Base-by-base conservation (phyloP, 805 yeast genomes). In the Schwanniomyces sp. region DNA sequence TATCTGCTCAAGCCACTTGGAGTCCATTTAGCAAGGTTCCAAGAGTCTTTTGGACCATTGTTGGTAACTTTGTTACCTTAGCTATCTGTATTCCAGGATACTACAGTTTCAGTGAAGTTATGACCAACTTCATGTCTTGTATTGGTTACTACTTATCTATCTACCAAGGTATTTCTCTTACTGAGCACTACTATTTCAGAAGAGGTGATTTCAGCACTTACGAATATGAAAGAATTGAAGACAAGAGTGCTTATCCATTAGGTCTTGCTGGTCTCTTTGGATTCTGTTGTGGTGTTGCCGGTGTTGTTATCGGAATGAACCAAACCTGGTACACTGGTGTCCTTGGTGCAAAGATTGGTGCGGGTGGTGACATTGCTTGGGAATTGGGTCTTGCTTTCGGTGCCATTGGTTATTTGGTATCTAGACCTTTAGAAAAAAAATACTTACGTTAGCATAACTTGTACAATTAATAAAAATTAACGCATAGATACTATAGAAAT, bases 111-210 rank as follows among this genome's bases (percentile, higher is more conserved):
- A 80, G 76, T 48, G 58, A 65, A 3, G 91, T 88, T 59, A 86
- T 91, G 86, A 76, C 79, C 50, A 82, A 88, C 71, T 91, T 91
- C 72, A 90, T 91, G 97, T 84, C 88, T 73, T 72, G 91, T 64
- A 90, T 91, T 67, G 92, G 88, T 55, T 91, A 91, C 78, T 91
- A 92, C 81, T 77, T 91, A 63, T 88, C 96, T 50, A 85, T 91
- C 60, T 91, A 91, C 72, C 82, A 81, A 59, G 82, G 87, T 43
- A 83, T 91, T 66, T 68, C 81, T 25, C 66, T 86, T n/a, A 79
- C 88, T 36, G 97, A 91, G 69, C 97, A 91, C 68, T 83, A 88
- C 63, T 76, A 91, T 65, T 87, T 81, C 81, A 82, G 84, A 62
- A 78, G 75, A 57, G 86, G 86, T 40, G 74, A 75, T 55, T 79